Evolutionary conservation across 2,329 filamentous ascomycete species (phyloP).

Genomic region (Trichophyton simii): DNA sequence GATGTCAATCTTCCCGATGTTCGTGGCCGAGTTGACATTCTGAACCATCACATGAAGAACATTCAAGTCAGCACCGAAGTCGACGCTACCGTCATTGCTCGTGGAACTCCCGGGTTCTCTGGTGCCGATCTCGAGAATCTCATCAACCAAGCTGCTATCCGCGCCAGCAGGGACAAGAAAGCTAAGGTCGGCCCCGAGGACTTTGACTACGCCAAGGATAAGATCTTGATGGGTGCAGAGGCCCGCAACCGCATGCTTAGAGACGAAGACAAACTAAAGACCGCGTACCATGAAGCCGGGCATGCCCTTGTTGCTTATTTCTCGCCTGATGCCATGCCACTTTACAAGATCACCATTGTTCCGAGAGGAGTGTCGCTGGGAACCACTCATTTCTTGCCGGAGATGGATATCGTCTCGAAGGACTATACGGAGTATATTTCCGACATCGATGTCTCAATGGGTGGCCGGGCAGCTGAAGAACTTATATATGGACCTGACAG

Average conservation of each 20-base stretch:
- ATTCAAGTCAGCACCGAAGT: constrained; percentile 70
- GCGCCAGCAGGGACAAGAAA: constrained; percentile 78
- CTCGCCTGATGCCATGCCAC: constrained; percentile 57
- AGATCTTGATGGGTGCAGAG: constrained; percentile 94
- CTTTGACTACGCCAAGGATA: constrained; percentile 96
- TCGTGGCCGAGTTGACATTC: constrained; percentile 78
- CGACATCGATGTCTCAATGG: constrained; percentile 66
- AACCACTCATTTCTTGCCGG: constrained; percentile 74
- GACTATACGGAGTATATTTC: constrained; percentile 75
- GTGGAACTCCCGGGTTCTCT: constrained; percentile 80
- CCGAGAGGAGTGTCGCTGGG: constrained; percentile 78
- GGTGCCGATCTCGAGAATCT: constrained; percentile 94
- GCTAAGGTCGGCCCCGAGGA: constrained; percentile 62
- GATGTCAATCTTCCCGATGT: constrained; percentile 83
- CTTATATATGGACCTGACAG: constrained; percentile 83
- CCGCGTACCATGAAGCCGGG: constrained; percentile 92
- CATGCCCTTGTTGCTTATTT: constrained; percentile 85
- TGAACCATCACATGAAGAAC: constrained; percentile 88
- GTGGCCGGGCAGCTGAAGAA: constrained; percentile 79
- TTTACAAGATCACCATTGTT: constrained; percentile 97
- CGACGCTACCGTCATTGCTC: constrained; percentile 70
- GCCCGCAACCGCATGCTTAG: constrained; percentile 79
- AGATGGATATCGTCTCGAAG: constrained; percentile 84
- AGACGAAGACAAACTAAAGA: constrained; percentile 86
- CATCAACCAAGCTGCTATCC: constrained; percentile 89